Evolutionary conservation across 2,329 filamentous ascomycete genomes (phyloP), one percentile per base, ranked within the genome.

Genomic region (Monascus ruber): DNA sequence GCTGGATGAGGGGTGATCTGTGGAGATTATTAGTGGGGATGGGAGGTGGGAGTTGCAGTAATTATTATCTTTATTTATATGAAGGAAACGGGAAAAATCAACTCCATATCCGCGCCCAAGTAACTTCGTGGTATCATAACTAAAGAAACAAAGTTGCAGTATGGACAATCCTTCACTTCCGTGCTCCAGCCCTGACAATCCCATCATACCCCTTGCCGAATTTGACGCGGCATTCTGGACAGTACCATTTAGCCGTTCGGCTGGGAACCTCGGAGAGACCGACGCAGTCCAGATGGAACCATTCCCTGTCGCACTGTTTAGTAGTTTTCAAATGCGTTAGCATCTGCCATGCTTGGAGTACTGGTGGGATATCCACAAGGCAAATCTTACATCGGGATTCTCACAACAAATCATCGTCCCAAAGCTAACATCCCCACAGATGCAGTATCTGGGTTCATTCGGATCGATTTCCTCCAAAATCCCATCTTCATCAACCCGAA

Each of bases 1-100:
- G 58, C 73, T 95, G 52, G 87, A 95, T 59, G 85, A 94, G 71
- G 74, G 75, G 41, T 71, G 87, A 40, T 75, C 85, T 43, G 75
- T 95, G 26, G 77, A 78, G 58, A 93, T 95, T 48, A 45, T 59
- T 9, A 55, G 47, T n/a, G 55, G 55, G 28, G 55, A 51, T 24
- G 59, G 51, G 1, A 52, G 54, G 41, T 93, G 85, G 85, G 77
- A 71, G 51, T 61, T 93, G 58, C 71, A 72, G 59, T 77, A 49
- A 48, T 17, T 38, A n/a, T 33, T 33, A 37, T 11, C 26, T 17
- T 17, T 17, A 17, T 17, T 17, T 17, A 2, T 17, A 17, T 17
- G 28, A 36, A 36, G 8, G 27, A 39, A 39, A 34, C 24, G 9
- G 32, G 33, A 26, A 29, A 42, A 28, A 17, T 27, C n/a, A 36